Evolutionary conservation across 441 rosid genomes (phyloP), one percentile per base, ranked within the genome.

Genomic region (Populus hybrid): DNA sequence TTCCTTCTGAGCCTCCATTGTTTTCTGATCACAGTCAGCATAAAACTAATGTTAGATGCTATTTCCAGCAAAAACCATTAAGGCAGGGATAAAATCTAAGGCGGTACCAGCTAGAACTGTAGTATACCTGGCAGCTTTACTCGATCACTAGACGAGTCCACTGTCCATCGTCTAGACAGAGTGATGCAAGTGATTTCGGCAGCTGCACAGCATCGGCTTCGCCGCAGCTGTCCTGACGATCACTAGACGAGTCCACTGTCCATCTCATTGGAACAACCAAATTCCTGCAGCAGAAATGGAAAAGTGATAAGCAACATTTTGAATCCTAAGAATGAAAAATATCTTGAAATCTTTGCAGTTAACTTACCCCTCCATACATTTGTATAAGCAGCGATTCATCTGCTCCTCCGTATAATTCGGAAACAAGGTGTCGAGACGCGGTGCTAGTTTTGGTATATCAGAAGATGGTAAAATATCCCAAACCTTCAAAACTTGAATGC

Each of bases 391-490:
- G 36, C n/a, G n/a, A n/a, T n/a, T 50, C 23, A 71, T 71, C 64
- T 71, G 8, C 16, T 71, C 74, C 24, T 26, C 6, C 2, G 36
- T 42, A 8, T 71, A 71, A 45, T 45, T 50, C 21, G 14, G 9
- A 59, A 82, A 80, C 4, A 77, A n/a, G 7, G 0, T 21, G 14
- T 71, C 73, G 3, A 89, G 73, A 63, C 74, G 65, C 28, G 70
- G 21, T 1, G 20, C 82, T 7, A 79, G 71, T 36, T 65, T 67
- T 38, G 77, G 77, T 5, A 77, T 64, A 45, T 77, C 80, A 16
- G 45, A 74, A 26, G 40, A 73, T 74, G 85, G 82, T 77, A 89
- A 21, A 14, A 87, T 65, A 14, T 87, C 85, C 91, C 90, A 89
- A 18, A 83, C 76, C 84, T 77, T 89, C 38, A 85, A 35, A 31